phyloP scores from a whole-genome alignment of 2,329 filamentous ascomycete genomes.

The Botryotinia globosa region DNA sequence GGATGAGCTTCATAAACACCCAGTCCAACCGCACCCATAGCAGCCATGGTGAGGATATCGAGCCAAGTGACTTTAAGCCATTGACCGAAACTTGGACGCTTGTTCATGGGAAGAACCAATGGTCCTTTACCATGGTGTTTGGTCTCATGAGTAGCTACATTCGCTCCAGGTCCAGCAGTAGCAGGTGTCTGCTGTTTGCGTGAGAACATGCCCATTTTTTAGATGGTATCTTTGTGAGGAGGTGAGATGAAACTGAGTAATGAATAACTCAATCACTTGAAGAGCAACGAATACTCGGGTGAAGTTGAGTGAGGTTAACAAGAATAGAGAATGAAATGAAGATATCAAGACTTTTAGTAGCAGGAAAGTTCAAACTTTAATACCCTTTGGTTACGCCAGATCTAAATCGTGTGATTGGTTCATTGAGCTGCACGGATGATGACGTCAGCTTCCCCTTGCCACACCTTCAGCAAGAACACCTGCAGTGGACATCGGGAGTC shows the following conservation, averaged over 20 bases:
- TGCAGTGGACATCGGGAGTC: too few relatives aligned
- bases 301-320: background rate
- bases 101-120: conserved; percentile 43
- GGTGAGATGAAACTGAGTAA: background rate
- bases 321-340: background rate
- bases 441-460: conserved; percentile 1
- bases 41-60: conserved; percentile 65
- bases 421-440: background rate
- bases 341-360: background rate
- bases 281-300: background rate
- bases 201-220: conserved; percentile 18
- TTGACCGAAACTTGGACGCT: conserved; percentile 61
- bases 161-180: background rate
- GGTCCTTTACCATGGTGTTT: conserved; percentile 24
- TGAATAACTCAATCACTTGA: background rate
- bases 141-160: conserved; percentile 2
- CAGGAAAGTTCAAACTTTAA: conserved; percentile 1
- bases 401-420: background rate
- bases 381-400: background rate
- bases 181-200: conserved; percentile 6
- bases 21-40: conserved; percentile 63
- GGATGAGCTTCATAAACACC: conserved; percentile 65
- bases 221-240: background rate
- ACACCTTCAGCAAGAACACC: background rate
- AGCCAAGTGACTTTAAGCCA: conserved; percentile 67